Conservation (phyloP, 257 asterid genomes). For the Nicotiana attenuata region DNA sequence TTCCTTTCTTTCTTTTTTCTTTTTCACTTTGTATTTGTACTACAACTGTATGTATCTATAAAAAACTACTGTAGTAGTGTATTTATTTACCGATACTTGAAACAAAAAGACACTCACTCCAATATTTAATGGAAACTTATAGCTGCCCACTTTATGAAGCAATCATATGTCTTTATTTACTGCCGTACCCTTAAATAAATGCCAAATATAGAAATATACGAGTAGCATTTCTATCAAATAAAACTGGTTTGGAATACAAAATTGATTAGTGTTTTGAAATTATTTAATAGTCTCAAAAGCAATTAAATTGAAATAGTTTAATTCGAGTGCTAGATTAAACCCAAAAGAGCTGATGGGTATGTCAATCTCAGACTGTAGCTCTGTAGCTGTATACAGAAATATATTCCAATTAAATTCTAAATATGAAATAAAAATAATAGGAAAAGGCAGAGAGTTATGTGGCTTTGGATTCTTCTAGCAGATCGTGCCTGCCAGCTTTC, state of each 20-base stretch:
- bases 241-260: background rate
- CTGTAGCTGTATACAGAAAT: background rate
- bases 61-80: too few species aligned
- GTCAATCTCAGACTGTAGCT: background rate
- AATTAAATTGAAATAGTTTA: too few species aligned
- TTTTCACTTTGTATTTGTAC: background rate
- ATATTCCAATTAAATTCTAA: background rate
- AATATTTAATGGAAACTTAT: too few species aligned
- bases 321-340: background rate
- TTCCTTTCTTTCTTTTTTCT: background rate
- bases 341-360: background rate
- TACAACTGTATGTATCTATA: too few species aligned
- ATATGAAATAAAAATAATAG: background rate
- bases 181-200: background rate
- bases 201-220: background rate
- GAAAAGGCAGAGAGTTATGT: conserved; percentile 35
- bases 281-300: background rate
- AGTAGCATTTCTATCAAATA: background rate
- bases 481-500: conserved; percentile 99
- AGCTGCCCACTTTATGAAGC: too few species aligned
- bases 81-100: too few species aligned
- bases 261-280: background rate
- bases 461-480: conserved; percentile 84
- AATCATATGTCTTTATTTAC: too few species aligned
- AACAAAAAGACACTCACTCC: too few species aligned